Evolutionary conservation across 106 monocot species (phyloP).

Genomic region (Acanthochlamys bracteata): DNA sequence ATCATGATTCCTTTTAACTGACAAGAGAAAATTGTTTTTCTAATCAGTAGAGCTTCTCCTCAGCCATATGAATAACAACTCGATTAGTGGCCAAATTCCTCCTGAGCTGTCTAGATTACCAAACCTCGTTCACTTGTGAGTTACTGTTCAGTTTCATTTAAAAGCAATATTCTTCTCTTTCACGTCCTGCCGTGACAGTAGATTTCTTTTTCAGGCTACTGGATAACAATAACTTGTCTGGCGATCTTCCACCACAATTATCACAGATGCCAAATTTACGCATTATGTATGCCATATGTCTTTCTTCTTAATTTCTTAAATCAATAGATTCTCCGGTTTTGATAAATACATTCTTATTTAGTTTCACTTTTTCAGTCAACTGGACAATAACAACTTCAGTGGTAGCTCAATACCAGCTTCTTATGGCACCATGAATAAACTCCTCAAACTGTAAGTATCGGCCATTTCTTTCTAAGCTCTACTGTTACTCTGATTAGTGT

Average conservation of each 20-base stretch:
- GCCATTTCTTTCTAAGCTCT: no score
- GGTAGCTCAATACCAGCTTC: constrained; percentile 73
- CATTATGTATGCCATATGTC: constrained; percentile 58
- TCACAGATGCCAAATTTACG: constrained; percentile 51
- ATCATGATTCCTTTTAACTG: constrained; percentile 2
- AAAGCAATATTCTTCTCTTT: not conserved
- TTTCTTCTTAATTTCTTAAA: no score
- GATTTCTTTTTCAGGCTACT: constrained; percentile 54
- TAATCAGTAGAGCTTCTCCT: constrained; percentile 5
- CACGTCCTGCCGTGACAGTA: constrained; percentile 17
- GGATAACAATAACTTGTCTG: constrained; percentile 97
- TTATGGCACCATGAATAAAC: constrained; percentile 54
- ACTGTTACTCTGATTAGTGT: no score
- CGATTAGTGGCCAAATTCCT: constrained; percentile 92
- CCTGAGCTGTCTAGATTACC: constrained; percentile 68
- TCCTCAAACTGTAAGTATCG: constrained; percentile 80
- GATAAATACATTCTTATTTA: not conserved
- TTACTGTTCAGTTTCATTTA: constrained; percentile 3
- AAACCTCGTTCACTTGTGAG: constrained; percentile 85
- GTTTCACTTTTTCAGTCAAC: constrained; percentile 50
- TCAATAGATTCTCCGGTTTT: not conserved
- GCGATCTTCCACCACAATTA: constrained; percentile 65
- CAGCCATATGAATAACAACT: constrained; percentile 99
- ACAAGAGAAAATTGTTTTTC: not conserved
- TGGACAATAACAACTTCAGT: constrained; percentile 95